phyloP scores from a whole-genome alignment of 495 filamentous ascomycete species.

The Lepidopterella palustris region DNA sequence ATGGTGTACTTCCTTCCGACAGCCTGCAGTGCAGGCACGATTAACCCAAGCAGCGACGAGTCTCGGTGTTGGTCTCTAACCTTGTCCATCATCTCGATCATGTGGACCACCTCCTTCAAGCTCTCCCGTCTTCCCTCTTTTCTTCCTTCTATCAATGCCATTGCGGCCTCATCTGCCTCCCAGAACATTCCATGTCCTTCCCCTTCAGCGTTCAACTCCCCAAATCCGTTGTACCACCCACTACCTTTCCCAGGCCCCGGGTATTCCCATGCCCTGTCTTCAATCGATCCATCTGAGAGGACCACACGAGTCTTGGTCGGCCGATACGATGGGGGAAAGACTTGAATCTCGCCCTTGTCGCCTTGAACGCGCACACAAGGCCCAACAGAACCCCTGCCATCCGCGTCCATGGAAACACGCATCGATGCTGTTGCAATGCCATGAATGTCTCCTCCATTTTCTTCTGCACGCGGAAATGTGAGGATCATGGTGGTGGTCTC shows the following conservation, averaged over 20 bases:
- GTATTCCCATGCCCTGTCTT: slow-evolving; percentile 39
- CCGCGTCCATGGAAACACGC: slow-evolving; percentile 55
- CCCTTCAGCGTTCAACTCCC: slow-evolving; percentile 26
- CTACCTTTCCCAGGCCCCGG: slow-evolving; percentile 40
- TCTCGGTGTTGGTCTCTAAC: too few species aligned
- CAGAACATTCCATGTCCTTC: slow-evolving; percentile 86
- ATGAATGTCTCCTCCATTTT: slow-evolving; percentile 44
- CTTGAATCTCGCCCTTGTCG: slow-evolving; percentile 80
- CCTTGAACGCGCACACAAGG: slow-evolving; percentile 79
- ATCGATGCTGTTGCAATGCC: slow-evolving; percentile 77
- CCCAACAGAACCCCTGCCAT: slow-evolving; percentile 53
- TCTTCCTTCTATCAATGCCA: slow-evolving; percentile 36
- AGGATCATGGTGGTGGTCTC: slow-evolving; percentile 75
- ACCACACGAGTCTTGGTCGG: slow-evolving; percentile 50
- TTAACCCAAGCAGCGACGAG: too few species aligned
- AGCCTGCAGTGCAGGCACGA: too few species aligned
- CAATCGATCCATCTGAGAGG: slow-evolving; percentile 36
- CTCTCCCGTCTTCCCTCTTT: background rate
- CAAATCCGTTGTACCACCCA: slow-evolving; percentile 25
- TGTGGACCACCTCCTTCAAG: slow-evolving; percentile 68
- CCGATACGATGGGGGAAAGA: slow-evolving; percentile 66
- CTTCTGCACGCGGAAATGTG: slow-evolving; percentile 55
- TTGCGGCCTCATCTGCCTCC: slow-evolving; percentile 87
- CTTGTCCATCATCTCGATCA: slow-evolving; percentile 96
- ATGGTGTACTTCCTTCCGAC: too few species aligned